Evolutionary conservation across 2,329 filamentous ascomycete genomes (phyloP).

Genomic region (Achaetomium macrosporum): DNA sequence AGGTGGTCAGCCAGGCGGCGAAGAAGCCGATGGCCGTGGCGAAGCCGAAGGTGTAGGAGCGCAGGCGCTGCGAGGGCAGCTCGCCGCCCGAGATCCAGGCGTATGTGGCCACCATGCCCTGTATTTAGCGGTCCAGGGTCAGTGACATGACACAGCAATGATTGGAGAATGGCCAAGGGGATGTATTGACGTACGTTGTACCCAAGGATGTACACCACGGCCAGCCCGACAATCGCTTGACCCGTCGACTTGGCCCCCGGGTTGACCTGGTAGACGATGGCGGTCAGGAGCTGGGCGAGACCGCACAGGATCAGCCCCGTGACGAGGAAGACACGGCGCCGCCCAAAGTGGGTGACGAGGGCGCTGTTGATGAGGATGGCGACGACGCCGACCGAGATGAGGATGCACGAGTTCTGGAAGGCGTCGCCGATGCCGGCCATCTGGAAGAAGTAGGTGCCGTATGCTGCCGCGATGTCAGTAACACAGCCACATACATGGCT

Average conservation of each 20-base stretch:
- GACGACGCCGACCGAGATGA: conserved; percentile 45
- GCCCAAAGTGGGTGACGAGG: conserved; percentile 47
- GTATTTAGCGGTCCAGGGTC: not conserved
- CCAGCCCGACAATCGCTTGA: conserved; percentile 45
- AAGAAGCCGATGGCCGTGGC: conserved; percentile 50
- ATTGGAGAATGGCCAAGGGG: not conserved
- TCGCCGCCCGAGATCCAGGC: conserved; percentile 54
- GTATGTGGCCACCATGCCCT: conserved; percentile 47
- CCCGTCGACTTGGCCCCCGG: conserved; percentile 34
- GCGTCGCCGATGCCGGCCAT: conserved; percentile 50
- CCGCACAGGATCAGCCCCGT: conserved; percentile 46
- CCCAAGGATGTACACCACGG: conserved; percentile 45
- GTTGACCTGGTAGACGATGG: conserved; percentile 43
- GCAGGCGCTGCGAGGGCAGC: conserved; percentile 50
- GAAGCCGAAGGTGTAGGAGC: conserved; percentile 51
- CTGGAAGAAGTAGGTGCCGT: conserved; percentile 54
- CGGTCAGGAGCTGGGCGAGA: conserved; percentile 47
- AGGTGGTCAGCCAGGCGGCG: conserved; percentile 51
- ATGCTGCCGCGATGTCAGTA: conserved; percentile 34
- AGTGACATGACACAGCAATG: not conserved
- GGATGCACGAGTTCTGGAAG: conserved; percentile 51
- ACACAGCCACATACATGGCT: not conserved
- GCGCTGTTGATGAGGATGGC: conserved; percentile 47
- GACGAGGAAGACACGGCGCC: conserved; percentile 47
- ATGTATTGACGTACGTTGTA: conserved; percentile 36